Base-by-base conservation (phyloP, 2,329 filamentous ascomycete species). In the Sclerotinia trifoliorum region DNA sequence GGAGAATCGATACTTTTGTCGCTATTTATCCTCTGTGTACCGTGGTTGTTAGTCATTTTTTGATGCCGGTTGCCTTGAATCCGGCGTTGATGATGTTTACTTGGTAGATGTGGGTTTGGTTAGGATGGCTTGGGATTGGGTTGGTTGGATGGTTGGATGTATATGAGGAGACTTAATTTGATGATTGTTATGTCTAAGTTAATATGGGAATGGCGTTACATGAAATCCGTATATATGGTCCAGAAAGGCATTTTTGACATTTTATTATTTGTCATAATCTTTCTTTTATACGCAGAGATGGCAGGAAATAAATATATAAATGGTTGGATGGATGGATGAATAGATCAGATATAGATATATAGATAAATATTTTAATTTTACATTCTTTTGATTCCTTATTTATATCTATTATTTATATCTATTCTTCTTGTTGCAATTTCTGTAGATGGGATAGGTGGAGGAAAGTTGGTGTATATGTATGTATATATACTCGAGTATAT, bases 41-140 rank as follows among this genome's bases (percentile, higher is more conserved):
- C 0, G 86, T 93, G 24, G 82, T 87, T 0, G 83, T 81, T 1
- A 90, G 86, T 67, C 90, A 93, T 78, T 83, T 93, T 68, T 79
- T 93, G 65, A 78, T 93, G 71, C 91, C 91, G 0, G 82, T 93
- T 69, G 90, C 86, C 4, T 80, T 94, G 61, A 93, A 93, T 78
- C 90, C 90, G 15, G 90, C 89, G 29, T 81, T 93, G 75, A 92
- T 92, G 89, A 90, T 88, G 0, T 92, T 93, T 78, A 90, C 89
- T 11, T 93, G 88, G 87, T 92, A 57, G 29, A 62, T 10, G 17
- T 6, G 19, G 17, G 5, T 48, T 48, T 21, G 29, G 29, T 10
- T 13, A 17, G 21, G n/a, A 19, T 55, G 51, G n/a, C 10, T n/a
- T 19, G 19, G 2, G 54, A 1, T 39, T 32, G 32, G 21, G 21